Evolutionary conservation across 331 rosid species (phyloP).

Genomic region (Malus hybrid): DNA sequence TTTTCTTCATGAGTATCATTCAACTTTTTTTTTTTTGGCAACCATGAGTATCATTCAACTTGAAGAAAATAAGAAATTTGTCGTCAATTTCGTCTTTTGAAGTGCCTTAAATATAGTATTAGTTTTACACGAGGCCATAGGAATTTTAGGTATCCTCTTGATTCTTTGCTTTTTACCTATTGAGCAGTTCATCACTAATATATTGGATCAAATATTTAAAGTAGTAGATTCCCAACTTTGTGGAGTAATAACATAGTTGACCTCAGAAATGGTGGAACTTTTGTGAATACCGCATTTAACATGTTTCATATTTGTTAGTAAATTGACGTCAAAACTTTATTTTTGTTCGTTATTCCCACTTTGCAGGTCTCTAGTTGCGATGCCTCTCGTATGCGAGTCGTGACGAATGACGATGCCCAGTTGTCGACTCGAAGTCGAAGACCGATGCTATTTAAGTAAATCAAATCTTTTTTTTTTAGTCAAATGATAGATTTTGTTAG

Average conservation of each 20-base stretch:
- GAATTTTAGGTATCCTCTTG: background rate
- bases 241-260: conserved; percentile 3
- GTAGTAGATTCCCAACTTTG: conserved; percentile 5
- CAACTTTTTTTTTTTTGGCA: too few species aligned
- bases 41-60: too few species aligned
- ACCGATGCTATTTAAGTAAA: background rate
- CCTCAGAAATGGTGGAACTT: conserved; percentile 1
- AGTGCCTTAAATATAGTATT: too few species aligned
- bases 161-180: background rate
- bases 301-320: background rate
- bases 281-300: background rate
- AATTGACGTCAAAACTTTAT: conserved; percentile 3
- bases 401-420: background rate
- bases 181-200: background rate
- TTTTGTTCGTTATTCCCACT: conserved; percentile 2
- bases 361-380: conserved; percentile 36
- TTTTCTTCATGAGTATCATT: too few species aligned
- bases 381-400: conserved; percentile 4
- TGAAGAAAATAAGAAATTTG: too few species aligned
- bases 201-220: background rate
- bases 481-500: too few species aligned
- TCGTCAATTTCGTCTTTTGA: too few species aligned
- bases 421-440: background rate
- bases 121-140: too few species aligned
- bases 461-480: too few species aligned